A percentile compares a stretch with the other conserved stretches of the same genome.
Conservation (phyloP, 345 rosid genomes). For the Citrus trifoliata region DNA sequence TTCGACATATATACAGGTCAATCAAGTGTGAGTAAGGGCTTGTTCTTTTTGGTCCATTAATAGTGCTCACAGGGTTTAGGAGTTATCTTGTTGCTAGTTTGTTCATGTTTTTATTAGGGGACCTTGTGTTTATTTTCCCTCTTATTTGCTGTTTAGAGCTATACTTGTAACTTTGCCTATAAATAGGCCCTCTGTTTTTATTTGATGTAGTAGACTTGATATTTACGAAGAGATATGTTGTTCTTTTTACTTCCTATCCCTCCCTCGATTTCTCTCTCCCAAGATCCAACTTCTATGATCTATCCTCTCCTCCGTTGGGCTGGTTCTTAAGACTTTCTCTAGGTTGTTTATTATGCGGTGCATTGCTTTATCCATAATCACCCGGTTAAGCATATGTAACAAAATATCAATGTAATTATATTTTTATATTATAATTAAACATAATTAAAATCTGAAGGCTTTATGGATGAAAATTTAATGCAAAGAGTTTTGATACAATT, state of each 20-base stretch:
- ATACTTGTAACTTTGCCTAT: background rate
- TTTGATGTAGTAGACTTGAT: background rate
- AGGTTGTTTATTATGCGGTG: no score
- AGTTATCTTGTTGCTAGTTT: background rate
- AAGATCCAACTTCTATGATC: no score
- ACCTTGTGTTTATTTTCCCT: no score
- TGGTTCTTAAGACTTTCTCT: no score
- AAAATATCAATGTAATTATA: no score
- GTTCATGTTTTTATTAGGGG: background rate
- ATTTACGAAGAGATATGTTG: background rate
- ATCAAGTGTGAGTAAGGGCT: slow-evolving; percentile 69
- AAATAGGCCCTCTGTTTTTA: background rate
- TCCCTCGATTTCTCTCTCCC: background rate
- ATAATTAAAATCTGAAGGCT: no score
- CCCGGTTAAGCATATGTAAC: no score
- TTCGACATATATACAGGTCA: slow-evolving; percentile 77
- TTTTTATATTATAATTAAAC: no score
- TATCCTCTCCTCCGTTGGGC: no score
- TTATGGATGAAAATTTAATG: no score
- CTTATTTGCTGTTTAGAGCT: background rate
- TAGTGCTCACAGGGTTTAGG: background rate
- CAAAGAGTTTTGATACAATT: no score
- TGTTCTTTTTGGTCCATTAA: slow-evolving; percentile 10
- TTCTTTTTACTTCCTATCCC: background rate
- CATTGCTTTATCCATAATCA: no score